Evolutionary conservation across 805 yeast genomes (phyloP).

Genomic region (Candida easanensis): DNA sequence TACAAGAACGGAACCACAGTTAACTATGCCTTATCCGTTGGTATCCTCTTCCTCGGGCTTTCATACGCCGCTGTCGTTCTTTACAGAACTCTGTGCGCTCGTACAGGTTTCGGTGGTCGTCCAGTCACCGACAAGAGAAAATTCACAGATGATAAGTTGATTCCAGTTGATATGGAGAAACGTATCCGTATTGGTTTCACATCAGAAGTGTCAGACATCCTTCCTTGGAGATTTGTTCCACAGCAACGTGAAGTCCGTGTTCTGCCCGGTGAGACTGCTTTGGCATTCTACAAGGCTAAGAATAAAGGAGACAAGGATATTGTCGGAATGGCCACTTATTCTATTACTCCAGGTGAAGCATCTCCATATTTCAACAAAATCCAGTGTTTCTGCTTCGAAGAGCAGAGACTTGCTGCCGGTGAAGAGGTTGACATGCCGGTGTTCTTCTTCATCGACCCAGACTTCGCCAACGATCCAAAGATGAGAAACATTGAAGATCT

Average conservation of each 20-base stretch:
- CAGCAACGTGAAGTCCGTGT: conserved; percentile 91
- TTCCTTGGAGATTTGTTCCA: conserved; percentile 95
- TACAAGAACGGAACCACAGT: conserved; percentile 44
- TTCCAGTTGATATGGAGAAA: conserved; percentile 83
- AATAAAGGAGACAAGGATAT: conserved; percentile 84
- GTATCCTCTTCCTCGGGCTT: conserved; percentile 67
- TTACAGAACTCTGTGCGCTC: conserved; percentile 85
- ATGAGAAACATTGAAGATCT: conserved; percentile 90
- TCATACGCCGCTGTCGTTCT: conserved; percentile 91
- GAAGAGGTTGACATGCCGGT: conserved; percentile 99
- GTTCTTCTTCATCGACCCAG: conserved; percentile 95
- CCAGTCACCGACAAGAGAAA: conserved; percentile 82
- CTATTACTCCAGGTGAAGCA: conserved; percentile 94
- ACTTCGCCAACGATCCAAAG: conserved; percentile 86
- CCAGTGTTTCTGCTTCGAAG: conserved; percentile 98
- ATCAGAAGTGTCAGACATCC: conserved; percentile 82
- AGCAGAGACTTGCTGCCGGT: conserved; percentile 88
- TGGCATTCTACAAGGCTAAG: conserved; percentile 92
- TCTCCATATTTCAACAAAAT: conserved; percentile 96
- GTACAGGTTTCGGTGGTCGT: conserved; percentile 95
- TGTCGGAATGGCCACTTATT: conserved; percentile 97
- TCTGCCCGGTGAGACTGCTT: conserved; percentile 96
- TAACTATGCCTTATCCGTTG: conserved; percentile 66
- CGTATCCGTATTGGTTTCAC: conserved; percentile 85
- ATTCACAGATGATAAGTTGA: conserved; percentile 82